These are phyloP conservation scores for Thalassiosira livingstoniorum DNA, from an alignment of 352 stramenopile species.

Conservation along the genomic window DNA sequence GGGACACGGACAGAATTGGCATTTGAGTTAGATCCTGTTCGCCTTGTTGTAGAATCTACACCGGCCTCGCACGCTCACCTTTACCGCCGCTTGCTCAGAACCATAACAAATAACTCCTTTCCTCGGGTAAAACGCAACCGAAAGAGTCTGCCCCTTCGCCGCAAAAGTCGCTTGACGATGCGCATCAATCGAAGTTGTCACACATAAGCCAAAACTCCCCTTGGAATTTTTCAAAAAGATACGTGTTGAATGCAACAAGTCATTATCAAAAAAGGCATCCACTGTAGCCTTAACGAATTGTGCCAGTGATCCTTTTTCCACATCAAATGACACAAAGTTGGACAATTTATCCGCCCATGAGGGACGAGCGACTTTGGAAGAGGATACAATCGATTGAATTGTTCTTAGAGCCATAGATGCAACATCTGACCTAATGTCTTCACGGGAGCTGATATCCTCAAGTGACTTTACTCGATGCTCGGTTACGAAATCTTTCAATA, in stretches of 20 bases:
- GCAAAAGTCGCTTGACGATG: slow-evolving; percentile 29
- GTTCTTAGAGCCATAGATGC: slow-evolving; percentile 9
- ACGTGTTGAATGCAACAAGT: slow-evolving; percentile 64
- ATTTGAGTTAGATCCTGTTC: too few relatives aligned
- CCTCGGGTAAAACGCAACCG: slow-evolving; percentile 76
- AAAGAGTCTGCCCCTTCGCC: slow-evolving; percentile 56
- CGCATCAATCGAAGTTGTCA: slow-evolving; percentile 29
- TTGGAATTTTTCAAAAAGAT: slow-evolving; percentile 33
- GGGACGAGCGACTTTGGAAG: not conserved
- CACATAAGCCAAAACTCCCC: slow-evolving; percentile 30
- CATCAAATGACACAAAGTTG: slow-evolving; percentile 44
- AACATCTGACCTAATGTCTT: not conserved
- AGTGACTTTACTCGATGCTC: not conserved
- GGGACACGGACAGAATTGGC: too few relatives aligned
- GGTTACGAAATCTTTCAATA: slow-evolving; percentile 54
- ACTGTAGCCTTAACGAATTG: slow-evolving; percentile 64
- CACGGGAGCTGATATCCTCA: not conserved
- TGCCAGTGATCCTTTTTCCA: slow-evolving; percentile 30
- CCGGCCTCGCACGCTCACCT: slow-evolving; percentile 49
- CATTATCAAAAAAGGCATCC: slow-evolving; percentile 84
- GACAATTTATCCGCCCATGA: slow-evolving; percentile 15
- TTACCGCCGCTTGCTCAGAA: slow-evolving; percentile 81
- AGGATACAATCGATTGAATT: not conserved
- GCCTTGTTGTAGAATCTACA: too few relatives aligned
- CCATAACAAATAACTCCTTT: slow-evolving; percentile 80